Evolutionary conservation across 2,329 filamentous ascomycete genomes (phyloP).

Genomic region (Aspergillus fischeri): DNA sequence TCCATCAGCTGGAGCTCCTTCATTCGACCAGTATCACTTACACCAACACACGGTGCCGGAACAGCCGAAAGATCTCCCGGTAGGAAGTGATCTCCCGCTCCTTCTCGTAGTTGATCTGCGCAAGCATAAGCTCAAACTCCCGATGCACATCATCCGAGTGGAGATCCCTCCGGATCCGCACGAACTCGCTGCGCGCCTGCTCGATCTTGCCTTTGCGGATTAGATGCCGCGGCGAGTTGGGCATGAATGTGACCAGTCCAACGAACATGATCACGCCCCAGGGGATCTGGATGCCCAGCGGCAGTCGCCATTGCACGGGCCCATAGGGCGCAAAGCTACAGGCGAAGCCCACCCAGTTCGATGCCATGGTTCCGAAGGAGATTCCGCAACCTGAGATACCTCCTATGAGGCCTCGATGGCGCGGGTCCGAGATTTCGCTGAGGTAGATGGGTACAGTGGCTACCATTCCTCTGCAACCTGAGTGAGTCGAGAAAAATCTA

Average conservation of each 20-base stretch:
- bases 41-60: conserved; percentile 50
- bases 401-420: conserved; percentile 50
- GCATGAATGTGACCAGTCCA: conserved; percentile 55
- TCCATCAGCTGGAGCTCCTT: conserved; percentile 8
- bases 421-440: conserved; percentile 50
- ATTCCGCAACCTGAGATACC: conserved; percentile 54
- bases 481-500: background rate
- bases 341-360: conserved; percentile 56
- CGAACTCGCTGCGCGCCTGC: conserved; percentile 46
- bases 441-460: conserved; percentile 55
- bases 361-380: conserved; percentile 53
- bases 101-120: conserved; percentile 56
- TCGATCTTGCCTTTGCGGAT: conserved; percentile 49
- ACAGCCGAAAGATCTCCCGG: conserved; percentile 50
- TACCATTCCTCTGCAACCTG: conserved; percentile 40
- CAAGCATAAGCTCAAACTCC: conserved; percentile 53
- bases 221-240: conserved; percentile 52
- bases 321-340: conserved; percentile 54
- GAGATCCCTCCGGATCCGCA: conserved; percentile 46
- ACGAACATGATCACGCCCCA: conserved; percentile 54
- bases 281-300: conserved; percentile 53
- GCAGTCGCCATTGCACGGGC: conserved; percentile 52
- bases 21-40: conserved; percentile 21
- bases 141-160: conserved; percentile 42
- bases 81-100: conserved; percentile 52